These are phyloP conservation scores for Wickerhamiella musiphila DNA, from an alignment of 805 yeast genomes.

Conservation along the genomic window DNA sequence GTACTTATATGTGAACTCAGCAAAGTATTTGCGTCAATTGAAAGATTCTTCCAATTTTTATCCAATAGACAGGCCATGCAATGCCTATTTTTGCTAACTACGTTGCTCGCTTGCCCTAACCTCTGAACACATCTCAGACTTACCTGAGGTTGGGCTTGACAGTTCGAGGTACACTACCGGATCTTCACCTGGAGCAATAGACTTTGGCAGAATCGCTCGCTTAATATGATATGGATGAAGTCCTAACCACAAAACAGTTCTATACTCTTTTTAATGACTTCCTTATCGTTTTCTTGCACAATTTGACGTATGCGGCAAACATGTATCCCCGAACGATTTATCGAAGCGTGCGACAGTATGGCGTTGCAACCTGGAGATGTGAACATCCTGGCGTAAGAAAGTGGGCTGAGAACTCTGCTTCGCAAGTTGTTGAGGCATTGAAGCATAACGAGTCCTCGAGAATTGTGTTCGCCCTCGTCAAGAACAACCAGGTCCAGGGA, in stretches of 20 bases:
- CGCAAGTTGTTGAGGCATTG: conserved; percentile 16
- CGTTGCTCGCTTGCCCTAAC: too few relatives aligned
- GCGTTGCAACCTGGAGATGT: conserved; percentile 26
- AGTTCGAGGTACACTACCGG: too few relatives aligned
- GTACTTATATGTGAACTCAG: too few relatives aligned
- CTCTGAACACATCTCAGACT: too few relatives aligned
- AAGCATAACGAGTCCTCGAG: neutral
- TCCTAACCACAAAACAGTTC: conserved; percentile 9
- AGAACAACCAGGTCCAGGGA: conserved; percentile 21
- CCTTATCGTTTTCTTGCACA: conserved; percentile 34
- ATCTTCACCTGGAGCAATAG: too few relatives aligned
- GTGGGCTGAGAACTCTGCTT: conserved; percentile 27
- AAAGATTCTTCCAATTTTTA: too few relatives aligned
- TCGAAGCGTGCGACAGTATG: conserved; percentile 26
- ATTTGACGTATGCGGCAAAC: conserved; percentile 33
- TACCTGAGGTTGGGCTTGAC: too few relatives aligned
- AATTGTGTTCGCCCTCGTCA: conserved; percentile 24
- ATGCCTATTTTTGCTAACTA: too few relatives aligned
- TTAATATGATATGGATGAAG: neutral
- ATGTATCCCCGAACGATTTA: conserved; percentile 40
- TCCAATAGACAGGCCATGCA: too few relatives aligned
- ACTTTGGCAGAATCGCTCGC: too few relatives aligned
- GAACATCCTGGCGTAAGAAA: conserved; percentile 31
- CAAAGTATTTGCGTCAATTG: too few relatives aligned
- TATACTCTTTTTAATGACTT: conserved; percentile 28